Percentiles rank a stretch among this genome's conserved stretches.
phyloP scores from a whole-genome alignment of 495 filamentous ascomycete genomes.

The Penicillium dipodomyicola region DNA sequence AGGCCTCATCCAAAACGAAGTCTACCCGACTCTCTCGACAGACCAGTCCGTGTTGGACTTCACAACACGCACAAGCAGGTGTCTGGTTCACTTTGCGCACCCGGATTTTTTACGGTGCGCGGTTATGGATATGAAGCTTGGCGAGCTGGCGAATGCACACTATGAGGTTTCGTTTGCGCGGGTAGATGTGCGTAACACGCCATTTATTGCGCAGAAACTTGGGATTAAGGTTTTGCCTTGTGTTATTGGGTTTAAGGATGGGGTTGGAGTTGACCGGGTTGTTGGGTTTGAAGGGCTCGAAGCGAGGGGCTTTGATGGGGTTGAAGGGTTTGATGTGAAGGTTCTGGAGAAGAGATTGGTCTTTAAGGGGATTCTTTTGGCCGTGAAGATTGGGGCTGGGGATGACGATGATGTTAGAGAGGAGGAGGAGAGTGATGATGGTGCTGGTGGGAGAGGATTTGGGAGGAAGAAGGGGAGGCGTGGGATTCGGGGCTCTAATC shows the following conservation, averaged over 20 bases:
- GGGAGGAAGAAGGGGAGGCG: constrained; percentile 49
- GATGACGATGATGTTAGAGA: constrained; percentile 39
- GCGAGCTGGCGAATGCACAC: constrained; percentile 60
- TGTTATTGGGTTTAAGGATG: constrained; percentile 71
- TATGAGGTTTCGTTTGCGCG: constrained; percentile 66
- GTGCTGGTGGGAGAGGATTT: constrained; percentile 19
- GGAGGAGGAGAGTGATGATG: constrained; percentile 34
- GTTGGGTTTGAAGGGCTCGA: constrained; percentile 74
- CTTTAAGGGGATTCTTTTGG: constrained; percentile 54
- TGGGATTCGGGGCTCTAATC: constrained; percentile 50
- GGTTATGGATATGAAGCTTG: constrained; percentile 65
- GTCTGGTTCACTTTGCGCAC: constrained; percentile 74
- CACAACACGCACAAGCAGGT: constrained; percentile 61
- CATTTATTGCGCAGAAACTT: constrained; percentile 69
- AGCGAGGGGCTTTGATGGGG: constrained; percentile 50
- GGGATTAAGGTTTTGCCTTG: constrained; percentile 71
- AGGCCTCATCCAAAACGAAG: constrained; percentile 34
- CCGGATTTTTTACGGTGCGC: constrained; percentile 69
- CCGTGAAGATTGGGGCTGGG: constrained; percentile 48
- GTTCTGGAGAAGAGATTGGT: constrained; percentile 66
- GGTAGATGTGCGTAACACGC: constrained; percentile 69
- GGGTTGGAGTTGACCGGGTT: constrained; percentile 63
- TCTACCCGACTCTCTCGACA: constrained; percentile 58
- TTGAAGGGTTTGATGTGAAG: constrained; percentile 59
- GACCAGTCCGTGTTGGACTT: constrained; percentile 69